A percentile compares a stretch with the other conserved stretches of the same genome.
Conservation (phyloP, 129 eudicot species). For the Flaveria bidentis region DNA sequence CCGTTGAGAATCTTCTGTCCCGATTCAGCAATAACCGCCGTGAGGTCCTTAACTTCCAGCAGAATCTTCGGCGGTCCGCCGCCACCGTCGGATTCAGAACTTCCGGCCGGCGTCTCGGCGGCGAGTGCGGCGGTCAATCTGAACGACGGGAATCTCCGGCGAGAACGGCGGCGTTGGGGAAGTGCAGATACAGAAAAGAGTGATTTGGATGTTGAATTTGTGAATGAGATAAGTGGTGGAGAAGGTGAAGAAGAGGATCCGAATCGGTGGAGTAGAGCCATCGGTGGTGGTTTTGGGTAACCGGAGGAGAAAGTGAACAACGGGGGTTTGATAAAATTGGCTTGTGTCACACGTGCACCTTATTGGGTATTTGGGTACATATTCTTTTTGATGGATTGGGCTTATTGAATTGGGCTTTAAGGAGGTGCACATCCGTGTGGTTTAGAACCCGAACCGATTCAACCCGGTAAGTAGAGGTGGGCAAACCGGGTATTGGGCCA, state of each 20-base stretch:
- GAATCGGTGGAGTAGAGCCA: conserved; percentile 59
- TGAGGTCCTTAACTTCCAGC: conserved; percentile 75
- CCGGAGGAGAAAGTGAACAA: conserved; percentile 8
- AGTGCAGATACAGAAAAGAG: conserved; percentile 17
- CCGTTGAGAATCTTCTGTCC: conserved; percentile 76
- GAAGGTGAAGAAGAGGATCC: conserved; percentile 37
- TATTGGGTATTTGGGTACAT: neutral
- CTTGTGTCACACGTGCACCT: neutral
- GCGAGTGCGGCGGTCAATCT: conserved; percentile 49
- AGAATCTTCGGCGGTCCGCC: conserved; percentile 54
- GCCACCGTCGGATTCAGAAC: conserved; percentile 34
- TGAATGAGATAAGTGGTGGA: conserved; percentile 31
- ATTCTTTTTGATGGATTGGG: neutral
- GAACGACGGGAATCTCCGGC: conserved; percentile 17
- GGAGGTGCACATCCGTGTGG: no score
- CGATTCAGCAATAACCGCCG: conserved; percentile 79
- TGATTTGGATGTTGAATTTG: conserved; percentile 30
- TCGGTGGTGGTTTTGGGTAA: conserved; percentile 32
- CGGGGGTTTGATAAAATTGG: conserved; percentile 18
- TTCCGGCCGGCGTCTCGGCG: conserved; percentile 47
- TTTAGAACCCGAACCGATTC: no score
- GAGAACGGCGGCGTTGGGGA: conserved; percentile 33
- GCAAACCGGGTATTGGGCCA: no score
- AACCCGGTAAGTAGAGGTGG: no score
- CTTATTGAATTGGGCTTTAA: neutral